Conservation (phyloP, 1,284 basidiomycete species). For the Hypsizygus ulmarius region DNA sequence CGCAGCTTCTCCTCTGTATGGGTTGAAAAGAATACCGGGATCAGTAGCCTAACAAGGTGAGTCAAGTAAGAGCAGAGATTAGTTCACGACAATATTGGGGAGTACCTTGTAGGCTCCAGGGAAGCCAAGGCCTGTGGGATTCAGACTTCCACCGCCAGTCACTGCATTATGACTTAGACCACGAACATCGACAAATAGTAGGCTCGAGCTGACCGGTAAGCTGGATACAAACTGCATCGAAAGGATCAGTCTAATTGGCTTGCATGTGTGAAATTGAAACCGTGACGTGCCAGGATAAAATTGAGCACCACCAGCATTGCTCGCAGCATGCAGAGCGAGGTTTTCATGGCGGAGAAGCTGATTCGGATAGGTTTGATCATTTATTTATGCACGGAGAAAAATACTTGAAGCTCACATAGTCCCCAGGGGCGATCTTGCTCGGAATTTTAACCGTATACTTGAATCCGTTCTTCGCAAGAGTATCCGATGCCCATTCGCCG, state of each 20-base stretch:
- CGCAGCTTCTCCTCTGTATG: constrained; percentile 34
- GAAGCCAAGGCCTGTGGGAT: constrained; percentile 36
- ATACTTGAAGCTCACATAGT: constrained; percentile 26
- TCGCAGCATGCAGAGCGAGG: constrained; percentile 34
- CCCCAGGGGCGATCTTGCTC: constrained; percentile 32
- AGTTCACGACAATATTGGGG: neutral
- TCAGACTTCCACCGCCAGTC: constrained; percentile 32
- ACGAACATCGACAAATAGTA: neutral
- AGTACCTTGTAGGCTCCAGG: constrained; percentile 32
- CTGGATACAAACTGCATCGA: constrained; percentile 30
- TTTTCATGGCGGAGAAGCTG: constrained; percentile 38
- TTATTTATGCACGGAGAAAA: neutral
- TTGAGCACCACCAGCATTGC: constrained; percentile 32
- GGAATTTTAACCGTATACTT: constrained; percentile 35
- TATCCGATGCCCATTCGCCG: constrained; percentile 35
- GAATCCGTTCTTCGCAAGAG: constrained; percentile 31
- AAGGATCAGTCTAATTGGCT: too few relatives aligned
- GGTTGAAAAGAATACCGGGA: constrained; percentile 35
- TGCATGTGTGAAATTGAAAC: neutral
- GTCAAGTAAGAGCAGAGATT: neutral
- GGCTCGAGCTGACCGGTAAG: constrained; percentile 21
- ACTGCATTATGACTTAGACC: constrained; percentile 16
- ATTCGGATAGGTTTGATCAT: neutral
- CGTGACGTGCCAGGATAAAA: constrained; percentile 32
- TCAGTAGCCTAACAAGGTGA: constrained; percentile 26